Evolutionary conservation across 1,284 basidiomycete genomes (phyloP).

Genomic region (Sphaerobolus stellatus): DNA sequence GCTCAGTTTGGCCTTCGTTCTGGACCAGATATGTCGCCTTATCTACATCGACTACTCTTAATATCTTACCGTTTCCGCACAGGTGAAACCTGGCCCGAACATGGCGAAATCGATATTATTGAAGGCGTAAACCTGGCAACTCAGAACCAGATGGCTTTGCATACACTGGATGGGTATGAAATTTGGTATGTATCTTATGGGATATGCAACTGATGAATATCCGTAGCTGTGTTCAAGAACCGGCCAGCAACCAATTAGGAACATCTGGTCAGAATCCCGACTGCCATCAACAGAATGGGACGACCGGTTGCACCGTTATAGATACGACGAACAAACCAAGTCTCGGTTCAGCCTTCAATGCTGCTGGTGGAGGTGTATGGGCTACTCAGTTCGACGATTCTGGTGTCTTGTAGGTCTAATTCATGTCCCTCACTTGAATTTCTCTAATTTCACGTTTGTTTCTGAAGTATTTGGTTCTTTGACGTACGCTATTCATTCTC

Average conservation of each 20-base stretch:
- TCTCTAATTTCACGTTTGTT: too few relatives aligned
- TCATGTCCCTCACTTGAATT: too few relatives aligned
- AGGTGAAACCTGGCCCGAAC: neutral
- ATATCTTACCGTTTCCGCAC: too few relatives aligned
- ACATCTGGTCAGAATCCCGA: conserved; percentile 22
- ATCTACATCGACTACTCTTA: too few relatives aligned
- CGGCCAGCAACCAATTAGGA: conserved; percentile 26
- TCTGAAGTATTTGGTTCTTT: too few relatives aligned
- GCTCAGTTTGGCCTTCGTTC: neutral
- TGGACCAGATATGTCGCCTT: too few relatives aligned
- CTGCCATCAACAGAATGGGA: too few relatives aligned
- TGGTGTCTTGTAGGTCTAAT: too few relatives aligned
- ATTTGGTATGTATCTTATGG: neutral
- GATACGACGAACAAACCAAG: conserved; percentile 52
- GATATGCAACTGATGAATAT: neutral
- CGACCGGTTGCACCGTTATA: conserved; percentile 63
- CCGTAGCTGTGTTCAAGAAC: neutral
- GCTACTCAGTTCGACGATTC: conserved; percentile 69
- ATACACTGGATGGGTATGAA: conserved; percentile 39
- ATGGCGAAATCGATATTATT: conserved; percentile 45
- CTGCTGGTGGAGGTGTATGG: conserved; percentile 71
- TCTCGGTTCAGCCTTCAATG: conserved; percentile 57
- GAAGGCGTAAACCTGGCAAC: conserved; percentile 38
- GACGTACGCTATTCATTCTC: too few relatives aligned
- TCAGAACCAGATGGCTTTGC: conserved; percentile 34